Evolutionary conservation across 176 grass and related monocot species (phyloP).

Genomic region (Aegilops longissima): DNA sequence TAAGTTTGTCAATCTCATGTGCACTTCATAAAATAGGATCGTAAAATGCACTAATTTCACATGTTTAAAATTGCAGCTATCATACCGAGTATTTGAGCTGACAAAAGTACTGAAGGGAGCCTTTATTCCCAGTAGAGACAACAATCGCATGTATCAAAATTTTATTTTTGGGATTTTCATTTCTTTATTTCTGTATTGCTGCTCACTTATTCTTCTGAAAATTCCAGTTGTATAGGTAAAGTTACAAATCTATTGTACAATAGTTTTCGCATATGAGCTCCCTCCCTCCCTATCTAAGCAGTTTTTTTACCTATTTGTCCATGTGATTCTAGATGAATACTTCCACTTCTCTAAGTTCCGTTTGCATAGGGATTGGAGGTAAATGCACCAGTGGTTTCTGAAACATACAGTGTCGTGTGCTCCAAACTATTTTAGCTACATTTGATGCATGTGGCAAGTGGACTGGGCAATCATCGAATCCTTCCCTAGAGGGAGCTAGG

Average conservation of each 20-base stretch:
- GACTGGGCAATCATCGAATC: no score
- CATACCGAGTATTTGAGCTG: constrained; percentile 69
- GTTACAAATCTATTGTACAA: not conserved
- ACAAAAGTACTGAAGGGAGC: constrained; percentile 50
- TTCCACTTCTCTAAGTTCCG: no score
- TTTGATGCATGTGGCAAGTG: no score
- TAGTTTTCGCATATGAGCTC: not conserved
- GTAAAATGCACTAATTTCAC: constrained; percentile 15
- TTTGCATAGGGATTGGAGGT: no score
- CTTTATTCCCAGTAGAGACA: constrained; percentile 81
- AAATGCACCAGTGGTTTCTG: no score
- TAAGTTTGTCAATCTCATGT: constrained; percentile 40
- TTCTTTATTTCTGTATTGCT: constrained; percentile 58
- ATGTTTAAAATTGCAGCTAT: constrained; percentile 57
- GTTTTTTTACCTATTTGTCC: no score
- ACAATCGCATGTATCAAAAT: constrained; percentile 75
- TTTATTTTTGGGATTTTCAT: constrained; percentile 66
- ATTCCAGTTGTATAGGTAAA: constrained; percentile 69
- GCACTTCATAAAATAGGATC: not conserved
- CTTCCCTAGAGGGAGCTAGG: no score
- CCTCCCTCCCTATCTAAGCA: no score
- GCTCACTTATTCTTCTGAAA: constrained; percentile 82
- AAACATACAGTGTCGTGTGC: no score
- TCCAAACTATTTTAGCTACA: no score
- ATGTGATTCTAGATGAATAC: no score